Evolutionary conservation across 192 early-diverging fungal genomes (phyloP).

Genomic region (Mycoemilia scoparia): DNA sequence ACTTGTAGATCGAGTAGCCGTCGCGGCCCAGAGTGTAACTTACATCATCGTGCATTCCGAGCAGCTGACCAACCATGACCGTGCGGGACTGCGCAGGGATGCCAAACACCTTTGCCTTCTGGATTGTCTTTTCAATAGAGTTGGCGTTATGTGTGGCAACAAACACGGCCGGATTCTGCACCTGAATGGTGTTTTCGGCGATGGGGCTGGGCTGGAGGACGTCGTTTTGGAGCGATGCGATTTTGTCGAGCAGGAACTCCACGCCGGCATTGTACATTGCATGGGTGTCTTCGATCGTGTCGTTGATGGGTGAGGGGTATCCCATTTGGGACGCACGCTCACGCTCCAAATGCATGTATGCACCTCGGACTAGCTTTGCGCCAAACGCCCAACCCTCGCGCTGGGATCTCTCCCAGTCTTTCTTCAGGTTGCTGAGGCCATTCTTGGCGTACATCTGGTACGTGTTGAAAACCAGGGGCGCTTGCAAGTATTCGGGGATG

Average conservation of each 20-base stretch:
- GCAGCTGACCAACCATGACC: constrained; percentile 84
- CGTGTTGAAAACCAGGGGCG: constrained; percentile 77
- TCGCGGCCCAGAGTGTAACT: constrained; percentile 60
- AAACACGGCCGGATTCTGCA: constrained; percentile 39
- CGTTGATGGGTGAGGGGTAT: constrained; percentile 65
- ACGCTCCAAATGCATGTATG: constrained; percentile 63
- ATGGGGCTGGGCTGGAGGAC: constrained; percentile 7
- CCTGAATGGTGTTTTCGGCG: too few species aligned
- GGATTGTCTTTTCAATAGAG: constrained; percentile 42
- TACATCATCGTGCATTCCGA: constrained; percentile 82
- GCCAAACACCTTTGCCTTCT: constrained; percentile 37
- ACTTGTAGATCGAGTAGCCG: constrained; percentile 76
- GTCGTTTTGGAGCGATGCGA: constrained; percentile 20
- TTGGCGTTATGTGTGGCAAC: constrained; percentile 82
- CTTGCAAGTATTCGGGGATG: too few species aligned
- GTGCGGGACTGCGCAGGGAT: constrained; percentile 35
- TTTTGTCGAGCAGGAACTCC: constrained; percentile 41
- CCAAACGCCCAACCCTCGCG: constrained; percentile 61
- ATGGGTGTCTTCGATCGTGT: constrained; percentile 64
- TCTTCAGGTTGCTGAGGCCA: constrained; percentile 35
- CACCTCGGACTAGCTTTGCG: constrained; percentile 73
- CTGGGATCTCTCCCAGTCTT: constrained; percentile 44
- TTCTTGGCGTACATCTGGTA: constrained; percentile 88
- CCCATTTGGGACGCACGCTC: constrained; percentile 48
- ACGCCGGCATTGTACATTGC: constrained; percentile 63